These are phyloP conservation scores for Nidularia pulvinata DNA, from an alignment of 768 basidiomycete species.

Conservation along the genomic window DNA sequence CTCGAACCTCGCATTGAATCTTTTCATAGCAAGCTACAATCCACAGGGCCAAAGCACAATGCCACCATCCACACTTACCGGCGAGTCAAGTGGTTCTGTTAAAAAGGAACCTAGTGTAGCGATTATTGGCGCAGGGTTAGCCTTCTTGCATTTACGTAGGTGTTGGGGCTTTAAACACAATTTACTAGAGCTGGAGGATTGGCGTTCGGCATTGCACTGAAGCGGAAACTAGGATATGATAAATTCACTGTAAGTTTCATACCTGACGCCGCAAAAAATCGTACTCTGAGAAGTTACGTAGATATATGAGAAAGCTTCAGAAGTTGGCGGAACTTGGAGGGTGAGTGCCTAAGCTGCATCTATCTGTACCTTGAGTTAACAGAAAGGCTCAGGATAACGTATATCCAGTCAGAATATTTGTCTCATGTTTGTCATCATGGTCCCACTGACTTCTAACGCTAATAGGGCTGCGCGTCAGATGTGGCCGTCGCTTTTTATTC, in stretches of 20 bases:
- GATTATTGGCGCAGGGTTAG: conserved; percentile 32
- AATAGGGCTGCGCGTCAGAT: conserved; percentile 43
- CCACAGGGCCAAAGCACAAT: no score
- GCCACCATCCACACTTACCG: no score
- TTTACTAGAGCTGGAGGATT: conserved; percentile 35
- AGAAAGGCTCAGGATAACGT: conserved; percentile 30
- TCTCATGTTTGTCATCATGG: background rate
- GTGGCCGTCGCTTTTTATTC: conserved; percentile 39
- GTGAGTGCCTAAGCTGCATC: conserved; percentile 23
- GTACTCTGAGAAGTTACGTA: no score
- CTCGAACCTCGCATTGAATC: no score
- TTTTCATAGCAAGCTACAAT: no score
- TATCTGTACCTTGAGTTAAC: no score
- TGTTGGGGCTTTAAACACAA: background rate
- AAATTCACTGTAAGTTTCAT: conserved; percentile 34
- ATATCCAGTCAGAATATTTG: conserved; percentile 22
- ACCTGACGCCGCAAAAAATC: background rate
- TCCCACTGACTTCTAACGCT: background rate
- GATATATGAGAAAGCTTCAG: conserved; percentile 43
- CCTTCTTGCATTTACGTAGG: no score
- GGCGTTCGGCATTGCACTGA: conserved; percentile 38
- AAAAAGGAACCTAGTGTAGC: conserved; percentile 14
- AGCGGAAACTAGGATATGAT: conserved; percentile 27
- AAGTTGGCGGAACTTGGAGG: conserved; percentile 52
- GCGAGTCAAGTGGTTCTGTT: no score